phyloP scores from a whole-genome alignment of 345 rosid species.

The Populus simonii region DNA sequence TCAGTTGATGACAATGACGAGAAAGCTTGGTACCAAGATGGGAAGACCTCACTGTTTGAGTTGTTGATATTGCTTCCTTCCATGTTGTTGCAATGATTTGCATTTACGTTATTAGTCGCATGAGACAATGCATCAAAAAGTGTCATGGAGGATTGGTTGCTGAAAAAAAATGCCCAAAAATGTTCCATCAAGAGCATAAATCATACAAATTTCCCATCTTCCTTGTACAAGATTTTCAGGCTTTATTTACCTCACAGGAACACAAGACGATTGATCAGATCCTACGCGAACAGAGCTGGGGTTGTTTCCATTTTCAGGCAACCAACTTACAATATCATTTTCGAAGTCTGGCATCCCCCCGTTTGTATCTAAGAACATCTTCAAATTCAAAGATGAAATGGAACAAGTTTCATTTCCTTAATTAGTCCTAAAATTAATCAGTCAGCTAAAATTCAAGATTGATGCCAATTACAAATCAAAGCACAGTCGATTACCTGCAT shows the following conservation, averaged over 20 bases:
- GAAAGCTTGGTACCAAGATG: slow-evolving; percentile 34
- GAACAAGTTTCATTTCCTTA: no score
- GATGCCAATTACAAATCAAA: not conserved
- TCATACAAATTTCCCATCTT: not conserved
- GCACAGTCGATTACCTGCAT: slow-evolving; percentile 8
- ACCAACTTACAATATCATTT: slow-evolving; percentile 31
- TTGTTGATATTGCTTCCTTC: slow-evolving; percentile 23
- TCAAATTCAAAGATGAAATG: not conserved
- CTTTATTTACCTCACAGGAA: slow-evolving; percentile 21
- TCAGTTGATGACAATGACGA: slow-evolving; percentile 28
- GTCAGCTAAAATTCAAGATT: not conserved
- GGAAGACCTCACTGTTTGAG: slow-evolving; percentile 17
- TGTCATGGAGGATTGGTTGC: slow-evolving; percentile 20
- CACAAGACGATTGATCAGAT: slow-evolving; percentile 30
- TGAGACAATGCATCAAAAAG: slow-evolving; percentile 40
- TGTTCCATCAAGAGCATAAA: not conserved
- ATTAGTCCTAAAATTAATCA: not conserved
- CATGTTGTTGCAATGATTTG: slow-evolving; percentile 16
- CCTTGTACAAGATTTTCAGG: not conserved
- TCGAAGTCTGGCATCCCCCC: slow-evolving; percentile 30
- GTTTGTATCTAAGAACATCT: slow-evolving; percentile 31
- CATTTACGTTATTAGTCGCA: slow-evolving; percentile 27
- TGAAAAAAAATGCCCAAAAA: not conserved
- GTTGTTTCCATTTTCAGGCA: slow-evolving; percentile 32
- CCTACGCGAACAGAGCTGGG: slow-evolving; percentile 14